Conservation (phyloP, 75 land plant species). For the Isoetes taiwanensis region DNA sequence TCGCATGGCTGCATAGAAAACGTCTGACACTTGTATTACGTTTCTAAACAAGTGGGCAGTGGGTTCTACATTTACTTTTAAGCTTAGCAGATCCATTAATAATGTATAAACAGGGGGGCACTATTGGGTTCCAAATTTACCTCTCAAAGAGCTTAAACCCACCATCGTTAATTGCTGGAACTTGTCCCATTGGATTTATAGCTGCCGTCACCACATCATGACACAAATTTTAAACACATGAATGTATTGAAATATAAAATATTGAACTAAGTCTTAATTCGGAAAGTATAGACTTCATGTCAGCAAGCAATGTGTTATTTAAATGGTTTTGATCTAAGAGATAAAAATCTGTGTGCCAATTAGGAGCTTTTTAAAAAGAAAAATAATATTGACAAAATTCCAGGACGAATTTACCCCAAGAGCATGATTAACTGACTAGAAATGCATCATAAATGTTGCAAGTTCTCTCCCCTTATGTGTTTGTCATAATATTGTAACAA, state of each 20-base stretch:
- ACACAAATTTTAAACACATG: neutral
- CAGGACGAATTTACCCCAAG: neutral
- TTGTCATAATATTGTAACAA: too few relatives aligned
- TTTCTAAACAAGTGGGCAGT: neutral
- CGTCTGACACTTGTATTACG: neutral
- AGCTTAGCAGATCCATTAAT: neutral
- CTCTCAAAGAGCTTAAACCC: slow-evolving; percentile 78
- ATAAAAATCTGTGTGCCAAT: too few relatives aligned
- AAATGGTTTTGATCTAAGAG: too few relatives aligned
- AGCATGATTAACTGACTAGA: neutral
- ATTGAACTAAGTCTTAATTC: neutral
- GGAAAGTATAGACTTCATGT: neutral
- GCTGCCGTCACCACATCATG: slow-evolving; percentile 21
- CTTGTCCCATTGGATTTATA: slow-evolving; percentile 57
- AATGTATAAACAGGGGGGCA: too few relatives aligned
- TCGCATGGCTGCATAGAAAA: slow-evolving; percentile 63
- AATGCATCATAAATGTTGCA: neutral
- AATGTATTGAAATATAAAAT: neutral
- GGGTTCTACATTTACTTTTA: neutral
- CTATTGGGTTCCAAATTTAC: slow-evolving; percentile 22
- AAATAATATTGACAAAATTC: too few relatives aligned
- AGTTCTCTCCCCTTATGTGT: too few relatives aligned
- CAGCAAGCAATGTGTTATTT: too few relatives aligned
- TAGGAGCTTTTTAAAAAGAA: too few relatives aligned
- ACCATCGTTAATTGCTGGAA: slow-evolving; percentile 73